Evolutionary conservation across 2,329 filamentous ascomycete genomes (phyloP), one percentile per base, ranked within the genome.

Genomic region (Colletotrichum liaoningense): DNA sequence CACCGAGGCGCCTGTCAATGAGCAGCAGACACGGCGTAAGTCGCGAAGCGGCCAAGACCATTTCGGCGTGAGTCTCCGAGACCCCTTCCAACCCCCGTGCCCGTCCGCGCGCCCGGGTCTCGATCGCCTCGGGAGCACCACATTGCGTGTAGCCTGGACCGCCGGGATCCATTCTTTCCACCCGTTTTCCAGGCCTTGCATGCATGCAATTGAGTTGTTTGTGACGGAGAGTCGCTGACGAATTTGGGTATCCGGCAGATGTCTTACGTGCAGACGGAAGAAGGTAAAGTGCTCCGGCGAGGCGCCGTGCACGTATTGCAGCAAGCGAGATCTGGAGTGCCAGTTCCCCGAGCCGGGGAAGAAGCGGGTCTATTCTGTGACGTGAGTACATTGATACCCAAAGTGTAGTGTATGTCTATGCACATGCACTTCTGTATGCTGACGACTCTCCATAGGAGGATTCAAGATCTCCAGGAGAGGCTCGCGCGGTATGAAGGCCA

Each of bases 391-490:
- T 12, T 19, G 4, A 22, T 49, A 11, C 42, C 14, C 6, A 1
- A 42, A 7, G 30, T 33, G 30, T 33, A n/a, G 16, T n/a, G 19
- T 22, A 7, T 8, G 14, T 1, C 0, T 22, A 16, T 19, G 9
- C 0, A 7, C 5, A 12, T 54, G 5, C 1, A 24, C 4, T 1
- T 33, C 2, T 4, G 7, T 38, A 1, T 8, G 12, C 28, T 72
- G 19, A 68, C 52, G 2, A 2, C 4, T 22, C 1, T 8, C 22
- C 5, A 6, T 54, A 75, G 75, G 35, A 60, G 75, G 5, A 76
- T 76, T 1, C 74, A 76, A 24, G 75, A 76, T 52, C 33, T 76
- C 16, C 72, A 76, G 63, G 74, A 71, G 5, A 54, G 75, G 16
- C 60, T 76, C 5, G 75, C 75, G 1, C 60, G 74, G 16, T 76